These are phyloP conservation scores for Podospora conica DNA, from an alignment of 495 filamentous ascomycete genomes.

Conservation along the genomic window DNA sequence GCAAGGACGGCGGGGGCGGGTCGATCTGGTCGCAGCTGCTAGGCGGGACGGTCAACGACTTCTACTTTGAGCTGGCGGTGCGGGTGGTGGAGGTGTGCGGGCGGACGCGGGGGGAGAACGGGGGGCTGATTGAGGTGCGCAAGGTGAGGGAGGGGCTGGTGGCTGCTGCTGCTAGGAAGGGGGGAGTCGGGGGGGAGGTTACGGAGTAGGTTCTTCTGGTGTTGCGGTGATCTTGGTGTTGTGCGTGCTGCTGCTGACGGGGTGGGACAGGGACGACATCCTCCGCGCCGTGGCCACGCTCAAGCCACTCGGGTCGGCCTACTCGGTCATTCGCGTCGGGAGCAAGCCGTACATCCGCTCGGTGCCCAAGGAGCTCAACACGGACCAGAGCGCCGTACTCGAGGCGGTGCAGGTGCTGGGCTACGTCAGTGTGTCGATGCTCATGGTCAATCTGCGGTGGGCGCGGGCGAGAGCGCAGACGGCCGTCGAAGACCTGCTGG, in stretches of 20 bases:
- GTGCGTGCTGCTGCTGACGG: not conserved
- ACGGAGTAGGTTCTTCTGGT: conserved; percentile 43
- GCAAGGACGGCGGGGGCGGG: conserved; percentile 39
- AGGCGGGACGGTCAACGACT: conserved; percentile 89
- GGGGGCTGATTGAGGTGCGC: conserved; percentile 76
- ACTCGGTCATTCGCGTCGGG: conserved; percentile 75
- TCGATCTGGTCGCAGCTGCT: conserved; percentile 92
- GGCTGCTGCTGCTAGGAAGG: conserved; percentile 62
- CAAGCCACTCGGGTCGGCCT: conserved; percentile 79
- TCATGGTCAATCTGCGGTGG: conserved; percentile 87
- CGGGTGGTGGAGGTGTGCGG: conserved; percentile 90
- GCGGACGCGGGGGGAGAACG: conserved; percentile 82
- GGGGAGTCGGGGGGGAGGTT: conserved; percentile 68
- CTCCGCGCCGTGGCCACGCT: conserved; percentile 83
- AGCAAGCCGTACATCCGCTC: conserved; percentile 82
- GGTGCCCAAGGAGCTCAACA: conserved; percentile 93
- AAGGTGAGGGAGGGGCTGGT: conserved; percentile 72
- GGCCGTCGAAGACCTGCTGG: conserved; percentile 83
- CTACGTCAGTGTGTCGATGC: conserved; percentile 85
- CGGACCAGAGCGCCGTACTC: conserved; percentile 84
- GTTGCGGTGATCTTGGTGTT: not conserved
- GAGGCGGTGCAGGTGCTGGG: conserved; percentile 82
- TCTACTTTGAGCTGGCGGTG: conserved; percentile 95
- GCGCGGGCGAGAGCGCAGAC: conserved; percentile 77
- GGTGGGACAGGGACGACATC: conserved; percentile 69